A percentile compares a stretch with the other conserved stretches of the same genome.
Conservation (phyloP, 306 rosid genomes). For the Begonia peltatifolia region DNA sequence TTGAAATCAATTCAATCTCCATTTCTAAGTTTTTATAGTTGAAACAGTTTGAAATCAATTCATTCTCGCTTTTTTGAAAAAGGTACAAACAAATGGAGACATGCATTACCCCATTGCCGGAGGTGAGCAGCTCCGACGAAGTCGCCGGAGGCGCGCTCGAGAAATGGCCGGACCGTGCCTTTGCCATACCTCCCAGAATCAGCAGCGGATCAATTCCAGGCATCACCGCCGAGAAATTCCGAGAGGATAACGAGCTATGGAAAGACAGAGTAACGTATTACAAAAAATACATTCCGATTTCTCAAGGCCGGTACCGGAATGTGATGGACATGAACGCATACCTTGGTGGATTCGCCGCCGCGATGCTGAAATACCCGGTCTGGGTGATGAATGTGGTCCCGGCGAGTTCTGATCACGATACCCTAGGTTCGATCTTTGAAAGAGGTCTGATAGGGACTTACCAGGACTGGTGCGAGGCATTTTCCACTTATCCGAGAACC, state of each 20-base stretch:
- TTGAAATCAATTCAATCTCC: too few species aligned
- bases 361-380: constrained; percentile 35
- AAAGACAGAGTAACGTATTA: constrained; percentile 44
- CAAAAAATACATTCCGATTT: constrained; percentile 28
- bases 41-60: too few species aligned
- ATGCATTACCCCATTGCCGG: constrained; percentile 52
- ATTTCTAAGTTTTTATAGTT: too few species aligned
- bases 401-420: constrained; percentile 28
- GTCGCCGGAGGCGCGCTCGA: constrained; percentile 42
- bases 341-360: constrained; percentile 68
- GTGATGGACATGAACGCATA: constrained; percentile 62
- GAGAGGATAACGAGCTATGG: constrained; percentile 35
- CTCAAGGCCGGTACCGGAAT: constrained; percentile 58
- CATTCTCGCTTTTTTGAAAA: too few species aligned
- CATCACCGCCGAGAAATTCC: constrained; percentile 21
- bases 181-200: constrained; percentile 57
- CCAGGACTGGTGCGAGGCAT: constrained; percentile 79
- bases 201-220: constrained; percentile 34
- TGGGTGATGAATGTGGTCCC: constrained; percentile 91
- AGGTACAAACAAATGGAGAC: constrained; percentile 60
- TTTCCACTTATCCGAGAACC: constrained; percentile 79
- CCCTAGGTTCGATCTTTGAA: constrained; percentile 56
- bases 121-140: constrained; percentile 31
- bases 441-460: constrained; percentile 63
- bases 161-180: constrained; percentile 50